Conservation (phyloP, 345 rosid genomes). For the Kernera saxatilis region DNA sequence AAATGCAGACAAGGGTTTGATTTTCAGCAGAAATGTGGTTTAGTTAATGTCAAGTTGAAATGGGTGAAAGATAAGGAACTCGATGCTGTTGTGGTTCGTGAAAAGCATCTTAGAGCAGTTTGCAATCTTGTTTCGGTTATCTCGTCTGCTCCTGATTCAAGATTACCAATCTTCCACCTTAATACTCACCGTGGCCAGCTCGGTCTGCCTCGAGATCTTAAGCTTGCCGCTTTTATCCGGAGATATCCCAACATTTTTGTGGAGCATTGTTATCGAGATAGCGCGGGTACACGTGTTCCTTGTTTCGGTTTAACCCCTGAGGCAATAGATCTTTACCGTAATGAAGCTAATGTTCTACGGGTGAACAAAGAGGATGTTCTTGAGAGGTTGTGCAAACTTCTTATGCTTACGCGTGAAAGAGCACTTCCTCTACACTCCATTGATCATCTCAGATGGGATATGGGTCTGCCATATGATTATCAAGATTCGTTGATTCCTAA, state of each 20-base stretch:
- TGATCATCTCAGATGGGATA: constrained; percentile 82
- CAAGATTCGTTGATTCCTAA: constrained; percentile 35
- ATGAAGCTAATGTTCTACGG: constrained; percentile 31
- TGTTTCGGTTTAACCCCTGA: constrained; percentile 56
- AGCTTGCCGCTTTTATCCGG: constrained; percentile 59
- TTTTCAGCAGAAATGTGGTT: constrained; percentile 45
- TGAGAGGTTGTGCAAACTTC: constrained; percentile 58
- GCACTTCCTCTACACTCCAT: constrained; percentile 63
- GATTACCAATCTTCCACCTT: constrained; percentile 51
- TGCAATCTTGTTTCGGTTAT: constrained; percentile 53
- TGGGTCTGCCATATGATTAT: constrained; percentile 70
- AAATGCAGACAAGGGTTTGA: constrained; percentile 34
- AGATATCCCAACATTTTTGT: constrained; percentile 62
- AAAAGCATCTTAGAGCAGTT: constrained; percentile 58
- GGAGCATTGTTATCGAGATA: constrained; percentile 46
- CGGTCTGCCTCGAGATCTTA: constrained; percentile 53
- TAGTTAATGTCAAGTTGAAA: constrained; percentile 75
- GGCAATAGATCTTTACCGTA: constrained; percentile 39
- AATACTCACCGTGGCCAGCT: constrained; percentile 55
- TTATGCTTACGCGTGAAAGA: constrained; percentile 64
- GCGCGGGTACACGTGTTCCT: constrained; percentile 80
- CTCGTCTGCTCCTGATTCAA: constrained; percentile 29
- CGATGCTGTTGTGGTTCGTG: constrained; percentile 52
- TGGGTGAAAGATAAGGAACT: constrained; percentile 78
- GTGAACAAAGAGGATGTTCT: constrained; percentile 34